phyloP scores from a whole-genome alignment of 75 land plant species.

The Ceratopteris richardii region DNA sequence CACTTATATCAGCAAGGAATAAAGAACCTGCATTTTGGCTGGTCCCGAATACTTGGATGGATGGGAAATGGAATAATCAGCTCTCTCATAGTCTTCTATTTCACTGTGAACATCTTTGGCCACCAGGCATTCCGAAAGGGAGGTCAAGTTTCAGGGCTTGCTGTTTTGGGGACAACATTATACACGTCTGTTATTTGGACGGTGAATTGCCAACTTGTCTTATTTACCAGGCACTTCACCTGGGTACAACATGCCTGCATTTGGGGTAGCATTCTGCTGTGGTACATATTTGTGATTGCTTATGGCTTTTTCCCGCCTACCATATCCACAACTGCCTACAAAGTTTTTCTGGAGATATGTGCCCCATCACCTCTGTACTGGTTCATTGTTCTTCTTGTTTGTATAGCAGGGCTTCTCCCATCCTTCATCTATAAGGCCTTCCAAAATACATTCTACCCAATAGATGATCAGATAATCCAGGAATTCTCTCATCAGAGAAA shows the following conservation, averaged over 20 bases:
- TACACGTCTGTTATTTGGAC: slow-evolving; percentile 74
- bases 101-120: slow-evolving; percentile 37
- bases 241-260: slow-evolving; percentile 66
- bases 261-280: slow-evolving; percentile 69
- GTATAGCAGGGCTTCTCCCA: slow-evolving; percentile 46
- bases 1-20: slow-evolving; percentile 79
- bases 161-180: slow-evolving; percentile 18
- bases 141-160: slow-evolving; percentile 54
- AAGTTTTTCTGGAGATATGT: slow-evolving; percentile 48
- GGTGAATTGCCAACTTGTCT: slow-evolving; percentile 70
- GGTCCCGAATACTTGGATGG: slow-evolving; percentile 61
- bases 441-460: slow-evolving; percentile 67
- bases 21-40: slow-evolving; percentile 52
- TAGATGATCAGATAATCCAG: slow-evolving; percentile 73
- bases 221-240: slow-evolving; percentile 70
- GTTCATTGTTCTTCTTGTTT: slow-evolving; percentile 30
- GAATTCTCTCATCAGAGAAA: slow-evolving; percentile 1
- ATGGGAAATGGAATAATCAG: slow-evolving; percentile 52
- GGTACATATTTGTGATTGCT: slow-evolving; percentile 68
- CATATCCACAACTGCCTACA: slow-evolving; percentile 50
- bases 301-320: slow-evolving; percentile 60
- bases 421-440: slow-evolving; percentile 48
- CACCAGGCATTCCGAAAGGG: slow-evolving; percentile 50
- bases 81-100: slow-evolving; percentile 50
- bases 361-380: slow-evolving; percentile 41